Conservation (phyloP, 2,329 filamentous ascomycete genomes). For the Sclerotinia spermophila region DNA sequence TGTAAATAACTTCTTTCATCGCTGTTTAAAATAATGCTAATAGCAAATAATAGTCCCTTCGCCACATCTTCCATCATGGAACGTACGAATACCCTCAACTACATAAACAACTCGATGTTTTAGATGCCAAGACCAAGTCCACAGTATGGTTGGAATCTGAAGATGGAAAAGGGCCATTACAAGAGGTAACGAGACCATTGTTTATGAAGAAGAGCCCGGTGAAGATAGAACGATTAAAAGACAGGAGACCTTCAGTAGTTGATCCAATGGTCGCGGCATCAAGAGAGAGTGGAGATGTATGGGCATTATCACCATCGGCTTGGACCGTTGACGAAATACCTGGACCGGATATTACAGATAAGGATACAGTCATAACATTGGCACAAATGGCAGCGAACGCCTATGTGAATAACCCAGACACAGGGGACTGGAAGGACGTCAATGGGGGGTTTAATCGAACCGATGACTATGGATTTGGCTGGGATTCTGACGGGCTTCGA, state of each 20-base stretch:
- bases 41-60: slow-evolving; percentile 52
- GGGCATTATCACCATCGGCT: slow-evolving; percentile 65
- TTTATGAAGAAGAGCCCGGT: slow-evolving; percentile 60
- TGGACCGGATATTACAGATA: slow-evolving; percentile 80
- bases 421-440: slow-evolving; percentile 80
- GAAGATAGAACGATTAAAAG: slow-evolving; percentile 75
- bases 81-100: slow-evolving; percentile 73
- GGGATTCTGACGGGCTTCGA: slow-evolving; percentile 82
- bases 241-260: slow-evolving; percentile 72
- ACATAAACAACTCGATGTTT: slow-evolving; percentile 73
- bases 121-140: slow-evolving; percentile 43
- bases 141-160: slow-evolving; percentile 61
- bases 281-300: slow-evolving; percentile 63
- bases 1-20: slow-evolving; percentile 37
- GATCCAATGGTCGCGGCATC: slow-evolving; percentile 74
- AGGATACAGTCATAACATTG: slow-evolving; percentile 76
- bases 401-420: slow-evolving; percentile 70
- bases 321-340: slow-evolving; percentile 77
- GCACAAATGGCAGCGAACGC: slow-evolving; percentile 88
- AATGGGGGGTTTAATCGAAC: slow-evolving; percentile 78
- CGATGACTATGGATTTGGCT: slow-evolving; percentile 82
- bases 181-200: slow-evolving; percentile 51
- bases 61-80: slow-evolving; percentile 92
- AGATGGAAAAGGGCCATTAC: slow-evolving; percentile 46
- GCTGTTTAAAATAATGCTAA: slow-evolving; percentile 19